Evolutionary conservation across 306 rosid species (phyloP).

Genomic region (Citrullus amarus): DNA sequence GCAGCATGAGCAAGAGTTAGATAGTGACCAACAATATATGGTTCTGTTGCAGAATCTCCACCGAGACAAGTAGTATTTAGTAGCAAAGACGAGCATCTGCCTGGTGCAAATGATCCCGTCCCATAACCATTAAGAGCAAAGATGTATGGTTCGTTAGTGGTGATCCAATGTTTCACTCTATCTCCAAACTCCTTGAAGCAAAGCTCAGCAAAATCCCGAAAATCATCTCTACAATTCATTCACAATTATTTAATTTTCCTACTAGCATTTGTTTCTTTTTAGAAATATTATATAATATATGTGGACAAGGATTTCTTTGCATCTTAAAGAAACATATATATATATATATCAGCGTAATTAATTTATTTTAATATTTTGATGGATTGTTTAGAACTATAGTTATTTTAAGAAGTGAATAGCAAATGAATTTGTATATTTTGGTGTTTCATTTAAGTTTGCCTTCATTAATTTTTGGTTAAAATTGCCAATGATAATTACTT

Average conservation of each 20-base stretch:
- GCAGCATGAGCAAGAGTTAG: conserved; percentile 40
- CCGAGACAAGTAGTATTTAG: conserved; percentile 20
- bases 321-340: no score
- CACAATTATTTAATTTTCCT: background rate
- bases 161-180: conserved; percentile 38
- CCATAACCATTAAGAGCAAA: conserved; percentile 23
- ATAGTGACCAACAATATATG: conserved; percentile 45
- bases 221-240: conserved; percentile 24
- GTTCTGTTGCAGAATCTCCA: conserved; percentile 45
- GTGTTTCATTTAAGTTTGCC: no score
- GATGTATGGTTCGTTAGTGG: conserved; percentile 37
- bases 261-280: no score
- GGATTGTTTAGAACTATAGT: no score
- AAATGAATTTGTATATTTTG: no score
- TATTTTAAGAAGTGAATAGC: no score
- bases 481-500: no score
- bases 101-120: conserved; percentile 15
- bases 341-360: no score
- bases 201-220: conserved; percentile 37
- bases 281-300: no score
- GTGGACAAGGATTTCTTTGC: no score
- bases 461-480: no score
- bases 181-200: conserved; percentile 20
- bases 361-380: no score
- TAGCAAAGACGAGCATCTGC: conserved; percentile 39